Percentiles rank a stretch among this genome's conserved stretches.
Evolutionary conservation across 805 yeast genomes (phyloP).

Genomic region (Ogataea sp.): DNA sequence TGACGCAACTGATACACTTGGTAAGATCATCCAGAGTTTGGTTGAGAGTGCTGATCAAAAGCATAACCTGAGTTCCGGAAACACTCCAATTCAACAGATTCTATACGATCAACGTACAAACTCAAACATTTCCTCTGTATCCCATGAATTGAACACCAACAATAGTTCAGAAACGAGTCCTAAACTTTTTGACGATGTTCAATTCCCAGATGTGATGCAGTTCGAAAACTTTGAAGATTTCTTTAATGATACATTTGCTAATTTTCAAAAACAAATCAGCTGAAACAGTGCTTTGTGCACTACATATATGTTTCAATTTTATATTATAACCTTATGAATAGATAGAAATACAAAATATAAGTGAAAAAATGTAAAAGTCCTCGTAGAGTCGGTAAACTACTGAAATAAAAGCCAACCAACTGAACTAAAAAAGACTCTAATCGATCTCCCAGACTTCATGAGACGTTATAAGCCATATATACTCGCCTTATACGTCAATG

Average conservation of each 20-base stretch:
- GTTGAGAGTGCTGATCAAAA: constrained; percentile 34
- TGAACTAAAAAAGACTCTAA: constrained; percentile 1
- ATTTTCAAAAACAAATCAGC: background rate
- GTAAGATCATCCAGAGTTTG: constrained; percentile 42
- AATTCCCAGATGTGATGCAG: constrained; percentile 37
- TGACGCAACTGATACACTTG: constrained; percentile 55
- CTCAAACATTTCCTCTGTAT: background rate
- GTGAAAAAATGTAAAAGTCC: constrained; percentile 1
- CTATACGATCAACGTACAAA: background rate
- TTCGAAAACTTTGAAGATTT: constrained; percentile 50
- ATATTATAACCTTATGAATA: too few relatives aligned
- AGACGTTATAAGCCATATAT: background rate
- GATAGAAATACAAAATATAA: too few relatives aligned
- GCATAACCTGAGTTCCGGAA: constrained; percentile 5
- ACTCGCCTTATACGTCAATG: background rate
- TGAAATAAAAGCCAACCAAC: background rate
- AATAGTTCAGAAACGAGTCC: too few relatives aligned
- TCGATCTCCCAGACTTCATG: constrained; percentile 1
- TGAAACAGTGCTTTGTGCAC: background rate
- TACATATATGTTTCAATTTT: background rate
- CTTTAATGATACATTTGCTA: constrained; percentile 37
- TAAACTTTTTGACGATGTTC: too few relatives aligned
- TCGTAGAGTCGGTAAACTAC: constrained; percentile 1
- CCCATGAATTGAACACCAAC: too few relatives aligned
- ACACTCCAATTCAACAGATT: constrained; percentile 6